Percentiles rank a stretch among this genome's conserved stretches.
Evolutionary conservation across 441 rosid genomes (phyloP).

Genomic region (Capsella rubella): DNA sequence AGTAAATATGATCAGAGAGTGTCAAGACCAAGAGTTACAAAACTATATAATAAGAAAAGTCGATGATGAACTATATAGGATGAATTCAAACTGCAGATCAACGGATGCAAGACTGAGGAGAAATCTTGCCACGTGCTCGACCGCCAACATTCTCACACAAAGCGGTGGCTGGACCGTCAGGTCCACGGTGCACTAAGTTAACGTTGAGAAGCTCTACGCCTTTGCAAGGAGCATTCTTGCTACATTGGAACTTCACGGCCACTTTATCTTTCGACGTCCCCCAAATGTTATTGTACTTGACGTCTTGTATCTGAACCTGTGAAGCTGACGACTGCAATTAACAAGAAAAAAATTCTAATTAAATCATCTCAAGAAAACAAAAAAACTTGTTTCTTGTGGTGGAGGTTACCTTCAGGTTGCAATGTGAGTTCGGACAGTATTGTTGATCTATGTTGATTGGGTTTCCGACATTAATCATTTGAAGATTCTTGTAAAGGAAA

Average conservation of each 20-base stretch:
- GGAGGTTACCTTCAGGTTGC: constrained; percentile 26
- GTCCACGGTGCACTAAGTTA: constrained; percentile 33
- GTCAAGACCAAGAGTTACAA: background rate
- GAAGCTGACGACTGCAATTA: constrained; percentile 12
- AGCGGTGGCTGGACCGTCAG: constrained; percentile 39
- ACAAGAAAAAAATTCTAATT: background rate
- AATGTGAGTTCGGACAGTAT: constrained; percentile 36
- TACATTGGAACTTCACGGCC: constrained; percentile 41
- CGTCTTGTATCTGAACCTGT: constrained; percentile 37
- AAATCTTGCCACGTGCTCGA: constrained; percentile 24
- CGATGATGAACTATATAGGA: background rate
- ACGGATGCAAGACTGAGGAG: constrained; percentile 40
- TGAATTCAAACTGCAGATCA: background rate
- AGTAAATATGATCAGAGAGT: constrained; percentile 1
- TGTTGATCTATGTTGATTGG: constrained; percentile 47
- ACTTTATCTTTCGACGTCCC: constrained; percentile 41
- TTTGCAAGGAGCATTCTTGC: constrained; percentile 36
- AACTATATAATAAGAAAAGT: background rate
- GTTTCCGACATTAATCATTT: constrained; percentile 36
- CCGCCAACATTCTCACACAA: constrained; percentile 37
- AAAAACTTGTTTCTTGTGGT: background rate
- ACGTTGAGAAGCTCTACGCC: constrained; percentile 28
- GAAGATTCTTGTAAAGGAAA: constrained; percentile 29
- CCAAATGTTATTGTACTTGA: constrained; percentile 42
- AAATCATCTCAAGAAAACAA: background rate